Conservation (phyloP, 2,329 filamentous ascomycete genomes). For the Penicillium sp. region DNA sequence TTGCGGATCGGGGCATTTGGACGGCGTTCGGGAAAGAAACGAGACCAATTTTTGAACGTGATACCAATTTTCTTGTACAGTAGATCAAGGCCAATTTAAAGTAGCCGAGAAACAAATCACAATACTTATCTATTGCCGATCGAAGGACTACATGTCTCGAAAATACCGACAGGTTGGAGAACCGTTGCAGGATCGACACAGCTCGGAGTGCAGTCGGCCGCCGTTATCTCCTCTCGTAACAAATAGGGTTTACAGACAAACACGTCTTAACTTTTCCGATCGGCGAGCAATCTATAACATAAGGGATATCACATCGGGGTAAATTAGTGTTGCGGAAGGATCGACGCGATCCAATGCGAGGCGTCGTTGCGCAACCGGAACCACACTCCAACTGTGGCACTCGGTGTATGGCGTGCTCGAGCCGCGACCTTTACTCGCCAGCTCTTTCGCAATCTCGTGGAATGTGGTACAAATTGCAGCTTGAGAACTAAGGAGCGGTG, state of each 20-base stretch:
- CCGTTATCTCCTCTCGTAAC: background rate
- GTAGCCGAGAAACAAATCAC: background rate
- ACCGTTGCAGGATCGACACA: background rate
- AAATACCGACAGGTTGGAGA: background rate
- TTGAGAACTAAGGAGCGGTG: conserved; percentile 16
- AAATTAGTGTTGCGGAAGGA: background rate
- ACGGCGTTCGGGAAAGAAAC: conserved; percentile 14
- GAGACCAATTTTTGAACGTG: conserved; percentile 14
- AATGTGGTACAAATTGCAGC: conserved; percentile 19
- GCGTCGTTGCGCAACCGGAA: background rate
- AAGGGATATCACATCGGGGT: background rate
- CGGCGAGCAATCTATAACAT: background rate
- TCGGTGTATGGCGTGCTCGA: conserved; percentile 14
- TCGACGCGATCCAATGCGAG: background rate
- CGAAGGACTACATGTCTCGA: background rate
- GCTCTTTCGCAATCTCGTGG: conserved; percentile 16
- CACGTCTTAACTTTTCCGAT: conserved; percentile 1
- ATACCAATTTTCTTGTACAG: conserved; percentile 20
- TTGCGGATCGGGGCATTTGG: conserved; percentile 16
- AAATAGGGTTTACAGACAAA: conserved; percentile 7
- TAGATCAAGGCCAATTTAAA: conserved; percentile 9
- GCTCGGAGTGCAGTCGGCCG: background rate
- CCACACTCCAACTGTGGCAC: conserved; percentile 9
- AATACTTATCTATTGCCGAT: background rate
- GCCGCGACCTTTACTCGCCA: conserved; percentile 9